Evolutionary conservation across 23 red algal species (phyloP).

Genomic region (Pyropia yezoensis): DNA sequence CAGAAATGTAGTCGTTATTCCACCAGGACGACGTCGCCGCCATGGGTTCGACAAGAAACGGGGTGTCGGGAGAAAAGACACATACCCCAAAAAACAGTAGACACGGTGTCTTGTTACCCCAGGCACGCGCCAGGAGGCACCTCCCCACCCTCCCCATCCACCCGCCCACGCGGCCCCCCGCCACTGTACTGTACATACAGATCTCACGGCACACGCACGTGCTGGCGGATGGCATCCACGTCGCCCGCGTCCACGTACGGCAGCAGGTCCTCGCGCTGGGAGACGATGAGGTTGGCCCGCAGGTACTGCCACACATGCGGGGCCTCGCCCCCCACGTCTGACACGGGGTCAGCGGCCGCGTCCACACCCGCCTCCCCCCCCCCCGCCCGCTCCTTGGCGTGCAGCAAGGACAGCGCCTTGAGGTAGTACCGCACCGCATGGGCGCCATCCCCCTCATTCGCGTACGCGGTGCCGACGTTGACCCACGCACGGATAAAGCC

Average conservation of each 20-base stretch:
- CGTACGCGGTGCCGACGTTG: slow-evolving; percentile 95
- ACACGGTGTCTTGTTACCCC: no score
- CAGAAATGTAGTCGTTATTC: no score
- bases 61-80: no score
- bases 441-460: slow-evolving; percentile 52
- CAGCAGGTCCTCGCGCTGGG: slow-evolving; percentile 51
- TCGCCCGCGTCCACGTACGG: slow-evolving; percentile 25
- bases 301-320: slow-evolving; percentile 84
- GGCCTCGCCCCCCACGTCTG: not conserved
- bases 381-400: not conserved
- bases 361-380: not conserved
- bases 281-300: slow-evolving; percentile 45
- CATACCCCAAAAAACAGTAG: no score
- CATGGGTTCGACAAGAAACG: no score
- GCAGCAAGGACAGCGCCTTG: slow-evolving; percentile 34
- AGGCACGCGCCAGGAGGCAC: no score
- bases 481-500: slow-evolving; percentile 87
- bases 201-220: slow-evolving; percentile 22
- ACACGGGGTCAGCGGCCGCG: not conserved
- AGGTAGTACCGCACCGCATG: slow-evolving; percentile 60
- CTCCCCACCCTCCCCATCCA: no score
- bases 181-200: no score
- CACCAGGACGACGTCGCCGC: no score
- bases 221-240: slow-evolving; percentile 23
- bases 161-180: no score